phyloP scores from a whole-genome alignment of 177 flowering plant species.

The Vitis hybrid region DNA sequence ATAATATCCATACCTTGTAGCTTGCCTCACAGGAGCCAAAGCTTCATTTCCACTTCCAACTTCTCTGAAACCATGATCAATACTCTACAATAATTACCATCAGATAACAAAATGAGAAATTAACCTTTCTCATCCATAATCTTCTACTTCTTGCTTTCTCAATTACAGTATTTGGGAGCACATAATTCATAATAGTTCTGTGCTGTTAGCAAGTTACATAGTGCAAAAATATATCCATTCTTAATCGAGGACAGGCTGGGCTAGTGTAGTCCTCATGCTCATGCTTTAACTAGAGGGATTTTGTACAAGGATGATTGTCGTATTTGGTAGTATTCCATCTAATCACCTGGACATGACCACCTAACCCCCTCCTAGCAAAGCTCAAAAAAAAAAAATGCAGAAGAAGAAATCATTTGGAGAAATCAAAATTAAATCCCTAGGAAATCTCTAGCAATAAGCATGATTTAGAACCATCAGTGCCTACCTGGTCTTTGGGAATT shows the following conservation, averaged over 20 bases:
- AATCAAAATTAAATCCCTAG: background rate
- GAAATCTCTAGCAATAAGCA: background rate
- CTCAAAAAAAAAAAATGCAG: too few species aligned
- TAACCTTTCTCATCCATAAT: background rate
- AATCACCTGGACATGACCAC: too few species aligned
- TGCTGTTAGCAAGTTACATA: background rate
- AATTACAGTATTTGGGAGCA: too few species aligned
- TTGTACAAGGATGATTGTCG: background rate
- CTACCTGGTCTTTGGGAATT: constrained; percentile 85
- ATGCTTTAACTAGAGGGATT: background rate
- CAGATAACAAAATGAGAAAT: background rate
- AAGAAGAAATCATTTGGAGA: too few species aligned
- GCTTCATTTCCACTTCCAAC: background rate
- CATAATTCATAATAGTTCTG: too few species aligned
- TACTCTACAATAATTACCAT: background rate
- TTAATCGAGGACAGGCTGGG: background rate
- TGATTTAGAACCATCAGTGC: background rate
- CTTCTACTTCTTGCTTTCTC: background rate
- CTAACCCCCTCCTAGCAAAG: too few species aligned
- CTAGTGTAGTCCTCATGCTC: too few species aligned
- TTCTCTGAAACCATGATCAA: background rate
- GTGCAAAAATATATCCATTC: background rate
- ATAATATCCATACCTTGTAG: background rate
- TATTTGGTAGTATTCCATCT: background rate
- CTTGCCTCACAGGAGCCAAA: constrained; percentile 1